Evolutionary conservation across 2,329 filamentous ascomycete genomes (phyloP).

Genomic region (Cadophora luteo-olivacea): DNA sequence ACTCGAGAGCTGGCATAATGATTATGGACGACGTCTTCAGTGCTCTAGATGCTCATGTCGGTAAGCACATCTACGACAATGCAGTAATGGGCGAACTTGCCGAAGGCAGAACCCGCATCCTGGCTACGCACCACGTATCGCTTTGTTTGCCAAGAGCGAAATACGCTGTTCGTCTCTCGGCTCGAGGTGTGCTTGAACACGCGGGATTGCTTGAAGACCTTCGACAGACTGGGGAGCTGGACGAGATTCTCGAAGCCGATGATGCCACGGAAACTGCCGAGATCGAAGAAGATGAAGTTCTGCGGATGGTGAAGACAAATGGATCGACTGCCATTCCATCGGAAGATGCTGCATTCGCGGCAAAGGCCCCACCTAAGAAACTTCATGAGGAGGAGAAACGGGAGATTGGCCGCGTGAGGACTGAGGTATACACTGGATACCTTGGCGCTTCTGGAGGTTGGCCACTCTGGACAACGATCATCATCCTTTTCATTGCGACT

Average conservation of each 20-base stretch:
- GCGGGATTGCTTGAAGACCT: constrained; percentile 25
- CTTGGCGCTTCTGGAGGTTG: constrained; percentile 68
- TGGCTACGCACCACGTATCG: constrained; percentile 80
- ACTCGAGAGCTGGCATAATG: constrained; percentile 76
- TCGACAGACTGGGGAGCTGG: constrained; percentile 20
- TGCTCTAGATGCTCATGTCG: constrained; percentile 78
- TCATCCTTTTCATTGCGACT: constrained; percentile 57
- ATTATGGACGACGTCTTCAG: constrained; percentile 86
- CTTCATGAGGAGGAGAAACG: constrained; percentile 71
- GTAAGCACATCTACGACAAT: constrained; percentile 77
- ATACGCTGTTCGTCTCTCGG: constrained; percentile 68
- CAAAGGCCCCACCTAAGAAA: constrained; percentile 24
- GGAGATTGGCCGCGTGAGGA: constrained; percentile 71
- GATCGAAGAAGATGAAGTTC: constrained; percentile 52
- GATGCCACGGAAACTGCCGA: constrained; percentile 48
- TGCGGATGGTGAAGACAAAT: constrained; percentile 51
- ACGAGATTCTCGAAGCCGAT: constrained; percentile 44
- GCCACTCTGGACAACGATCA: constrained; percentile 62
- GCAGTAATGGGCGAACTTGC: constrained; percentile 74
- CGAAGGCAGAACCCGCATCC: constrained; percentile 72
- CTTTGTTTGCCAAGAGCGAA: constrained; percentile 73
- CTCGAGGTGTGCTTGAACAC: constrained; percentile 25
- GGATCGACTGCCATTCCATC: constrained; percentile 2
- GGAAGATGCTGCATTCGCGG: constrained; percentile 2
- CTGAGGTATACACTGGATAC: constrained; percentile 69